Conservation (phyloP, 2,329 filamentous ascomycete genomes). For the Aspergillus sp. region DNA sequence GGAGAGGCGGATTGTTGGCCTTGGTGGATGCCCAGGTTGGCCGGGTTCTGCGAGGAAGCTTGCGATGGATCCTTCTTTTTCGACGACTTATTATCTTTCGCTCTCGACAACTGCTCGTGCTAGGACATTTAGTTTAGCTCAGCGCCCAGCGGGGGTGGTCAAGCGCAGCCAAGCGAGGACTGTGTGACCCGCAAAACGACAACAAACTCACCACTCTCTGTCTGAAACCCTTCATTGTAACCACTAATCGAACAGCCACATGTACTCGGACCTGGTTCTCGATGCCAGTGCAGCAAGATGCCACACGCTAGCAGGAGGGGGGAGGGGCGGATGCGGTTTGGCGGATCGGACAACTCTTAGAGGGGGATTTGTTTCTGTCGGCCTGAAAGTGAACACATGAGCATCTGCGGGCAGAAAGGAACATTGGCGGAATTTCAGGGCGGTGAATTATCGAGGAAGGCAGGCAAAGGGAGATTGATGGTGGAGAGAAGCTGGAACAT, state of each 20-base stretch:
- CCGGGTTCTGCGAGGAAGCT: conserved; percentile 74
- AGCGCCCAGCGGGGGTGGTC: conserved; percentile 21
- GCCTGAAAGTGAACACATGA: conserved; percentile 30
- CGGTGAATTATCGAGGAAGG: background rate
- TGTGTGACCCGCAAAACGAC: background rate
- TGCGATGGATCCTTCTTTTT: conserved; percentile 62
- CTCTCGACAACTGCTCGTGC: conserved; percentile 84
- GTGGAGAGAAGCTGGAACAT: background rate
- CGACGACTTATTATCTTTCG: conserved; percentile 83
- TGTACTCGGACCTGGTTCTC: conserved; percentile 32
- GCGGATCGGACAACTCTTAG: conserved; percentile 23
- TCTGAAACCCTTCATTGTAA: conserved; percentile 93
- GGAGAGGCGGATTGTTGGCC: conserved; percentile 60
- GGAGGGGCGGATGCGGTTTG: conserved; percentile 13
- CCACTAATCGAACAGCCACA: conserved; percentile 35
- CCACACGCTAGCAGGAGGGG: conserved; percentile 37
- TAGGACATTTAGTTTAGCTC: conserved; percentile 40
- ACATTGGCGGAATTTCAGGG: conserved; percentile 5
- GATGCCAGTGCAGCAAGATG: conserved; percentile 36
- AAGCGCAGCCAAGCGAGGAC: conserved; percentile 19
- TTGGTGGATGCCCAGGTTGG: conserved; percentile 46
- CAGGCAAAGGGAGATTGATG: background rate
- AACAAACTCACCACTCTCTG: conserved; percentile 83
- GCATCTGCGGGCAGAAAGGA: conserved; percentile 21
- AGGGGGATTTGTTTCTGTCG: conserved; percentile 30